A percentile compares a stretch with the other conserved stretches of the same genome.
Conservation (phyloP, 1,139 yeast species). For the Hansenula sp. region DNA sequence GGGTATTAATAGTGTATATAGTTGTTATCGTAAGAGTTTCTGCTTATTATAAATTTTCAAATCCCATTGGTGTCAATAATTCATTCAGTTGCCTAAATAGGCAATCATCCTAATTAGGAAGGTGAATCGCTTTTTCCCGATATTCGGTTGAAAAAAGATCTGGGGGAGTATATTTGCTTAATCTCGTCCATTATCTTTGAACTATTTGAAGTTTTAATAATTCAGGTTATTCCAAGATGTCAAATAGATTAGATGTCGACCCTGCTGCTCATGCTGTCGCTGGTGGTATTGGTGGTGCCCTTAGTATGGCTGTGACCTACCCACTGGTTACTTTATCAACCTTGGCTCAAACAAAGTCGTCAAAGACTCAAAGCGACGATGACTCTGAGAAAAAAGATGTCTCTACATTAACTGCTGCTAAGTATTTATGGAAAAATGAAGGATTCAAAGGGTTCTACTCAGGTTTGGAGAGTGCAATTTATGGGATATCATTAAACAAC, state of each 20-base stretch:
- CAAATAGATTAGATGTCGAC: conserved; percentile 28
- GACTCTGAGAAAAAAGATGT: conserved; percentile 16
- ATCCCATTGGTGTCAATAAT: neutral
- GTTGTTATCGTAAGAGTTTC: neutral
- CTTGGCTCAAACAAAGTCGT: conserved; percentile 68
- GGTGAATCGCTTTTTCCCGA: neutral
- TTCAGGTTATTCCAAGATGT: conserved; percentile 7
- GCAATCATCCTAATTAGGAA: neutral
- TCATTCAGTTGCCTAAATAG: neutral
- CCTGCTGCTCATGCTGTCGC: conserved; percentile 82
- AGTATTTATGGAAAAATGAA: conserved; percentile 50
- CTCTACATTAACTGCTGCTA: conserved; percentile 25
- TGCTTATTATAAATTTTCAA: conserved; percentile 1
- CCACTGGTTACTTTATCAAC: conserved; percentile 84
- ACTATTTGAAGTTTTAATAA: no score
- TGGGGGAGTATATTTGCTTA: no score
- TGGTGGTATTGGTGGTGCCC: conserved; percentile 92
- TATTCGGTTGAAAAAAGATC: neutral
- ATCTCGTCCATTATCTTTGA: no score
- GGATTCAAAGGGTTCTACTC: conserved; percentile 74
- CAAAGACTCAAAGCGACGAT: conserved; percentile 32
- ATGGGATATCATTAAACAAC: conserved; percentile 82
- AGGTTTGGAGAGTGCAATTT: conserved; percentile 83
- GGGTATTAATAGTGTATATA: no score
- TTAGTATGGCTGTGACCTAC: conserved; percentile 76